Percentiles rank a stretch among this genome's conserved stretches.
Evolutionary conservation across 1,139 yeast genomes (phyloP).

Genomic region (Nakaseomyces nivariensis): DNA sequence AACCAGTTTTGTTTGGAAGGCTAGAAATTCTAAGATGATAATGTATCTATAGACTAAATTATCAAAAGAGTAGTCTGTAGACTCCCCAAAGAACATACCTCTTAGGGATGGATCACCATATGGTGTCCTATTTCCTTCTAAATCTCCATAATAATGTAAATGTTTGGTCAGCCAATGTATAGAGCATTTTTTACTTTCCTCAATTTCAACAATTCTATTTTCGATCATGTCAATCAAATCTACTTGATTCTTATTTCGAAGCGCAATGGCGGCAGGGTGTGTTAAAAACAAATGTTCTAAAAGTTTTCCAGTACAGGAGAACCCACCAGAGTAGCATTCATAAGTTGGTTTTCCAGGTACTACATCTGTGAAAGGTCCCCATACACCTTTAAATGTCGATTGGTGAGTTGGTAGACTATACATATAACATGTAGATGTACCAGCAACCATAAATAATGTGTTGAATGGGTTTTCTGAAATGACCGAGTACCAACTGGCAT

Average conservation of each 20-base stretch:
- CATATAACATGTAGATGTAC: conserved; percentile 50
- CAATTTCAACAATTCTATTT: conserved; percentile 24
- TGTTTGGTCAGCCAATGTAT: conserved; percentile 32
- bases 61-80: conserved; percentile 26
- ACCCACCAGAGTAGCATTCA: conserved; percentile 43
- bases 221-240: conserved; percentile 33
- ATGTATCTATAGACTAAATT: conserved; percentile 37
- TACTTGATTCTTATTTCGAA: conserved; percentile 3
- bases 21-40: conserved; percentile 40
- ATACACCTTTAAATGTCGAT: conserved; percentile 33
- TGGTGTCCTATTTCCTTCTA: conserved; percentile 49
- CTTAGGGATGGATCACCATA: conserved; percentile 41
- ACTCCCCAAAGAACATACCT: conserved; percentile 40
- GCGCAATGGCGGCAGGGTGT: conserved; percentile 30
- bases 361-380: conserved; percentile 46
- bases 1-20: conserved; percentile 40
- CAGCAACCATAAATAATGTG: conserved; percentile 44
- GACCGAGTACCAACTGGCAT: conserved; percentile 44
- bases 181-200: conserved; percentile 13
- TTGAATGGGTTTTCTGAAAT: conserved; percentile 15
- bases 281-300: conserved; percentile 38
- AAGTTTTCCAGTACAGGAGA: conserved; percentile 47
- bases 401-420: conserved; percentile 23
- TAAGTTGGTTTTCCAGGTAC: conserved; percentile 14
- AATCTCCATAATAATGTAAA: conserved; percentile 44